Evolutionary conservation across 192 early-diverging fungal species (phyloP).

Genomic region (Entophlyctis luteolus): DNA sequence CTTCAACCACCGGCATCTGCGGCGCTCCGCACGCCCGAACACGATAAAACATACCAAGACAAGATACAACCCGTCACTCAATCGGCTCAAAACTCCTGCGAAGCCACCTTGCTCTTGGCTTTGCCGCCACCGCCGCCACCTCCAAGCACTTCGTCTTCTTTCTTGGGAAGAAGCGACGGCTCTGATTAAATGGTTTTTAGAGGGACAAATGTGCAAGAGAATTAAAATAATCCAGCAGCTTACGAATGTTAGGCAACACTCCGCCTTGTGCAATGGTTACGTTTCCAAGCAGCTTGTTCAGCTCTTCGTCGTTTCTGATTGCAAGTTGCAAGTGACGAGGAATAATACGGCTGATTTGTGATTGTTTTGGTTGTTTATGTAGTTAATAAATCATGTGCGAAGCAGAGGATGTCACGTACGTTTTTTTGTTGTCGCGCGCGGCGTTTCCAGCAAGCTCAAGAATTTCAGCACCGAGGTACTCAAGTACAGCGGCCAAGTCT

Average conservation of each 20-base stretch:
- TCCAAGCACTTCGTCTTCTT: background rate
- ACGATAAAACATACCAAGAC: background rate
- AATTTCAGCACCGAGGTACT: slow-evolving; percentile 94
- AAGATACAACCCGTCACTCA: background rate
- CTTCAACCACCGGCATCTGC: too few relatives aligned
- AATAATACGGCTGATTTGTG: slow-evolving; percentile 67
- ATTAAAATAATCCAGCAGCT: too few relatives aligned
- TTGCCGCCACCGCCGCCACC: background rate
- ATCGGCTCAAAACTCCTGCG: background rate
- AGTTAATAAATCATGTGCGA: background rate
- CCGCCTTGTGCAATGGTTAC: slow-evolving; percentile 92
- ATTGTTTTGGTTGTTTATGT: background rate
- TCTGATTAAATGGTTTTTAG: too few relatives aligned
- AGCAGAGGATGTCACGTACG: background rate
- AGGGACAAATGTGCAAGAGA: too few relatives aligned
- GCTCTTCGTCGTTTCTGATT: slow-evolving; percentile 93
- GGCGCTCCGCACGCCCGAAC: too few relatives aligned
- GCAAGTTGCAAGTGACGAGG: slow-evolving; percentile 91
- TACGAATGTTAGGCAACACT: slow-evolving; percentile 62
- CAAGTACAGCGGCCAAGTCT: slow-evolving; percentile 88
- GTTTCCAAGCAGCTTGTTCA: slow-evolving; percentile 85
- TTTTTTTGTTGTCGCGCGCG: slow-evolving; percentile 88
- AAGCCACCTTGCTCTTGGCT: too few relatives aligned
- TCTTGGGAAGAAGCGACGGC: background rate
- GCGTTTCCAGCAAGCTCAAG: slow-evolving; percentile 95